Conservation (phyloP, 2,329 filamentous ascomycete genomes). For the Aspergillus sp. region DNA sequence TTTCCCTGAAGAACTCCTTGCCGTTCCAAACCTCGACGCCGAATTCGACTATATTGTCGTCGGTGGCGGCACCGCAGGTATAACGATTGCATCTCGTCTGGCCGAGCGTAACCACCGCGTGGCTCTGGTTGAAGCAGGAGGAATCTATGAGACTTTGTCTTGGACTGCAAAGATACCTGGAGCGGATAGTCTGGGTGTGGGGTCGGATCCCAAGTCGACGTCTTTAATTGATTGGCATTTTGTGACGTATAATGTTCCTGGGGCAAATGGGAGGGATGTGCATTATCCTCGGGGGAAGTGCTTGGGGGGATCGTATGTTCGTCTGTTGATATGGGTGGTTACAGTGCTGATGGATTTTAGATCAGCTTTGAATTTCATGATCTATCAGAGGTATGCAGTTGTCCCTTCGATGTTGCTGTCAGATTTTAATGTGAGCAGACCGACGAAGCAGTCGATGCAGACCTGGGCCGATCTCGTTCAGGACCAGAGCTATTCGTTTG, state of each 20-base stretch:
- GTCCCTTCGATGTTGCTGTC: background rate
- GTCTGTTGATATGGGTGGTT: background rate
- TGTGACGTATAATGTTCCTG: constrained; percentile 42
- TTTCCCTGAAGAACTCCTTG: background rate
- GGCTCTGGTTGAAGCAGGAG: constrained; percentile 34
- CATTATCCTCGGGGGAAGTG: constrained; percentile 25
- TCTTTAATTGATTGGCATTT: constrained; percentile 48
- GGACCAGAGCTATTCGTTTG: constrained; percentile 27
- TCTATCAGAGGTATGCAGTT: constrained; percentile 23
- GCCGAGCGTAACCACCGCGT: constrained; percentile 41
- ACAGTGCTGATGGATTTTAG: constrained; percentile 7
- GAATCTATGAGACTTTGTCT: constrained; percentile 48
- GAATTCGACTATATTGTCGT: constrained; percentile 28
- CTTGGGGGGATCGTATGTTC: constrained; percentile 23
- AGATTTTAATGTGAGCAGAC: constrained; percentile 11
- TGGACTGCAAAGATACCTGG: constrained; percentile 45
- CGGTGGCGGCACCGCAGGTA: constrained; percentile 33
- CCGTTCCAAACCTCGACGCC: constrained; percentile 5
- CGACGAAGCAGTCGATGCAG: constrained; percentile 20
- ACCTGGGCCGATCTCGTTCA: constrained; percentile 27
- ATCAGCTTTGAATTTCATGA: constrained; percentile 27
- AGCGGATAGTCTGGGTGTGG: constrained; percentile 15
- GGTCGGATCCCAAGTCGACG: constrained; percentile 11
- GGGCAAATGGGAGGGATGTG: constrained; percentile 35
- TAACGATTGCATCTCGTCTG: constrained; percentile 45